Base-by-base conservation (phyloP, 345 rosid species). In the Eutrema yunnanense region DNA sequence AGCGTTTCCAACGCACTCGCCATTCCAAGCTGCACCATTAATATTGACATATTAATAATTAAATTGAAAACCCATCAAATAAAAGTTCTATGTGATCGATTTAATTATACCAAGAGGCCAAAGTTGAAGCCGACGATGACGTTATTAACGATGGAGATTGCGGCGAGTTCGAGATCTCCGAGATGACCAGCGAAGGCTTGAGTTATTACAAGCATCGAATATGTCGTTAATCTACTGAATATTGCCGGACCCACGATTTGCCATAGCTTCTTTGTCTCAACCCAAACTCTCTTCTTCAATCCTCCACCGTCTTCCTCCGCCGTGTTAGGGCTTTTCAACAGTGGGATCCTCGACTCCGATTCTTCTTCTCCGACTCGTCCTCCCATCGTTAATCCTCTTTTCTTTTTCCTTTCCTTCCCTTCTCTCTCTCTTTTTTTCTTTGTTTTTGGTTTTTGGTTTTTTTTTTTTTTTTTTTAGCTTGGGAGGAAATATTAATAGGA, bases 111-210 rank as follows among this genome's bases (percentile, higher is more conserved):
- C 88, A 89, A 9, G 73, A 94, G 95, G 53, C 98, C 98, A 16
- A 84, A 81, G 79, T 89, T 90, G 58, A 94, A 85, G n/a, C 97
- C 96, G 13, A 87, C 73, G 62, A 86, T 33, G 78, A 92, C 90
- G 76, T 80, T 94, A 60, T 75, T 79, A 19, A 87, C 81, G 33
- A 94, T 85, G 73, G 98, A 88, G 38, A 91, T 81, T 22, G 95
- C 97, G 10, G 95, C 98, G 14, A 94, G 92, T 72, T 91, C 95
- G 16, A 88, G 90, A 50, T 89, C 93, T 0, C 98, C 98, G 26
- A 94, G 81, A 75, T 91, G 97, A 48, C 98, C 98, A 8, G 96
- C 97, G 44, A 89, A 94, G 40, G 98, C 93, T 81, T 91, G 98
- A 44, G 97, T 91, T 54, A 94, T 92, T 72, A 94, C 86, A 36